Evolutionary conservation across 2,329 filamentous ascomycete species (phyloP), one percentile per base, ranked within the genome.

Genomic region (Phoma sp.): DNA sequence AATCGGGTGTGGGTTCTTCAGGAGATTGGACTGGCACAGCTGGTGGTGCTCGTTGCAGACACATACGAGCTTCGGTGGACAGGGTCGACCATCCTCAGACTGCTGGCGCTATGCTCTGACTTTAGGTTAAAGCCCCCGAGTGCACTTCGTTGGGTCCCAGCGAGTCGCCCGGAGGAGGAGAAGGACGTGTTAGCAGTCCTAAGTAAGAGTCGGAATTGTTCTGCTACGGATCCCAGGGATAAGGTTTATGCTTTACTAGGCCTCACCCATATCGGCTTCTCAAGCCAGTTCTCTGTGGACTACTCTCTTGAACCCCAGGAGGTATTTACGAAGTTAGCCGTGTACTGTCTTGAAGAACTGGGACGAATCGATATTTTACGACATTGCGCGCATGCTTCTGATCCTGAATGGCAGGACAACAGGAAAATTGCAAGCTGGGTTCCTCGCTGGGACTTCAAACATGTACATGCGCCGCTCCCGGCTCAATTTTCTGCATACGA

Each of bases 1-100:
- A 7, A 34, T 6, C 42, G 62, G 2, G 53, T 57, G 7, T 65
- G 62, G 61, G 36, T 62, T 3, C 49, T 62, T 34, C 62, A 66
- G 42, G 62, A 64, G 25, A 40, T 65, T 1, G 51, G 45, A 4
- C 42, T 65, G 5, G 43, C 62, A 5, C 29, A 28, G 14, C n/a
- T 37, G n/a, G 52, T 47, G 2, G 36, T n/a, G 1, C 36, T 34
- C 9, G 30, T 40, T 3, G 14, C 45, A 5, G 42, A 42, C 6
- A 18, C 23, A 6, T 6, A 17, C 18, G 45, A 47, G 11, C 9
- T 47, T 6, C 45, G 45, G 1, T 47, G 45, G 45, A 39, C 45
- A 14, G 45, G 45, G 5, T 26, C 36, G 10, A n/a, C 34, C 2
- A 30, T 39, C 6, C 32, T 26, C 2, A 39, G 20, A n/a, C 23